Base-by-base conservation (phyloP, 306 rosid species). In the Delonix regia region DNA sequence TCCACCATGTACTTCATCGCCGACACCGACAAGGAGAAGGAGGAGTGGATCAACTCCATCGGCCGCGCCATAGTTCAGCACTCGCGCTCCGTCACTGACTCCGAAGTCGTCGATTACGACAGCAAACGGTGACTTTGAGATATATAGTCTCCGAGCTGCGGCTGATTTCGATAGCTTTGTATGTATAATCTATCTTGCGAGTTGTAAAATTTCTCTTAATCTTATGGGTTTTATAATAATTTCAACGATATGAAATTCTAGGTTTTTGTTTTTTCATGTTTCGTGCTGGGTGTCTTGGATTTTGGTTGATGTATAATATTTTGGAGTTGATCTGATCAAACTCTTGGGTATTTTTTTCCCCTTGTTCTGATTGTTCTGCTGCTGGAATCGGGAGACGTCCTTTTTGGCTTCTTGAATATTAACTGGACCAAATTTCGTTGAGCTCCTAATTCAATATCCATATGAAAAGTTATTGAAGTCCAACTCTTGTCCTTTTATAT, bases 1-100 rank as follows among this genome's bases (percentile, higher is more conserved):
- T 76, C 79, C n/a, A 76, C 89, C 66, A 90, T 90, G 92, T 88
- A 83, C 88, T 90, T 90, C 81, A 62, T 90, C 76, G 90, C 92
- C 24, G 92, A 88, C 21, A 60, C 88, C 18, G 91, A 87, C n/a
- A 87, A 87, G 82, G 91, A 87, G 73, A 87, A 87, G 81, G 88
- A 87, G 70, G 91, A 85, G 19, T 87, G 88, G 91, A 83, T 87
- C 85, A 87, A 87, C 69, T 87, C 88, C 6, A 85, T 87, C 24
- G 91, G 91, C 9, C 87, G 87, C 45, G 78, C 88, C 11, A 70
- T 87, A 4, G 91, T 87, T 9, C 91, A 87, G 78, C 88, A 85
- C 61, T 87, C 91, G 2, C 68, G 83, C 33, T 83, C 91, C 11
- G 84, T 87, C 55, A 79, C 88, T 9, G 91, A 87, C 66, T 55